Base-by-base conservation (phyloP, 306 rosid genomes). In the Mimosa bimucronata region DNA sequence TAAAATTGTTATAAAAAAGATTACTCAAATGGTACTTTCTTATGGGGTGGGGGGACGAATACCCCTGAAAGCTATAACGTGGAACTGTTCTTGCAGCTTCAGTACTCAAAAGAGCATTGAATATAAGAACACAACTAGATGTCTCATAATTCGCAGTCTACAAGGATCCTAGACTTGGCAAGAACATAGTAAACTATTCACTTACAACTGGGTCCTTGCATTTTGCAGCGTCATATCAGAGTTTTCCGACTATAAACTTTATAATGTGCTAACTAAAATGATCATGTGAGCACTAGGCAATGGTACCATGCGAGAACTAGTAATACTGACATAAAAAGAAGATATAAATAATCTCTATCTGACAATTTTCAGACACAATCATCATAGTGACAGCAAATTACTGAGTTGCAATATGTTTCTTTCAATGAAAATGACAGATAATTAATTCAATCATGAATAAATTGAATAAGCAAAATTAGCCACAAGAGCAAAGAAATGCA, bases 401-500 rank as follows among this genome's bases (percentile, higher is more conserved):
- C 62, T 5, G 28, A 21, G 9, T 45, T 78, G 1, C 1, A 37
- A 16, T 26, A 74, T 23, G 19, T 15, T 37, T 55, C 28, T 61
- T 42, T 38, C 69, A 38, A 15, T 5, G 30, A 10, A 60, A 73
- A 42, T 23, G 9, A 60, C 34, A 25, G 55, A 19, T 66, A 50
- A 55, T 9, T 55, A 8, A 9, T 55, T 55, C 61, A 55, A 9
- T 55, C 13, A 19, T n/a, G 31, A 71, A 28, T 15, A 29, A 16
- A 31, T 10, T 29, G 44, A 82, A 19, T 77, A 77, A 71, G n/a
- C 45, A 74, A 75, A 79, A 61, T 80, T 41, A 79, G 31, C 45
- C 38, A 71, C 21, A 0, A n/a, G 19, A 29, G 29, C 41, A 83
- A 61, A 30, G 18, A 79, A 76, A 58, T 57, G 83, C n/a, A 26